phyloP scores from a whole-genome alignment of 306 rosid genomes.

The Spatholobus suberectus region DNA sequence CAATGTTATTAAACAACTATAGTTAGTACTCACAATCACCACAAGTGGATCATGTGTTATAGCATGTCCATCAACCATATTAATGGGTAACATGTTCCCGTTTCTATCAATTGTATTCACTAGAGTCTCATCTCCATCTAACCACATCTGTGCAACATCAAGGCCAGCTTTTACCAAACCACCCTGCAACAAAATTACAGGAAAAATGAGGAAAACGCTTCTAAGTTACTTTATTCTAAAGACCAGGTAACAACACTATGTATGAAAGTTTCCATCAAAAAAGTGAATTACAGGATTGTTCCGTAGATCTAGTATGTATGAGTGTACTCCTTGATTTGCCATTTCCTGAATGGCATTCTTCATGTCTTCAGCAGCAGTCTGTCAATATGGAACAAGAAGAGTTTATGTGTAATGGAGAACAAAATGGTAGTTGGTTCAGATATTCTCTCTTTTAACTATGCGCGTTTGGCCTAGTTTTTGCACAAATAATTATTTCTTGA shows the following conservation, averaged over 20 bases:
- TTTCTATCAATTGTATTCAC: slow-evolving; percentile 88
- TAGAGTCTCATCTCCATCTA: slow-evolving; percentile 95
- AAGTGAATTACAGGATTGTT: slow-evolving; percentile 81
- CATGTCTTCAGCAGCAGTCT: slow-evolving; percentile 95
- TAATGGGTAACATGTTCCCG: slow-evolving; percentile 83
- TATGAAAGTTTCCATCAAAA: not conserved
- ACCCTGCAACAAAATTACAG: slow-evolving; percentile 63
- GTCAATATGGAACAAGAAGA: slow-evolving; percentile 33
- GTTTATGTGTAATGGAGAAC: slow-evolving; percentile 17
- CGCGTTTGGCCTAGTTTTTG: not conserved
- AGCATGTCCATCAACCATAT: slow-evolving; percentile 88
- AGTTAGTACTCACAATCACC: slow-evolving; percentile 73
- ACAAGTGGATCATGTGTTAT: slow-evolving; percentile 95
- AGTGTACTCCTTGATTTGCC: slow-evolving; percentile 86
- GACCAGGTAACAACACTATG: slow-evolving; percentile 1
- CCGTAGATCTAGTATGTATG: slow-evolving; percentile 92
- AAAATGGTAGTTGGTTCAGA: not conserved
- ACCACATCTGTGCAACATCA: slow-evolving; percentile 96
- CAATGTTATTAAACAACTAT: not conserved
- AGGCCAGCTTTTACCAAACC: slow-evolving; percentile 93
- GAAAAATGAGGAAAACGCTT: not conserved
- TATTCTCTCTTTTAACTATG: not conserved
- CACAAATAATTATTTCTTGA: not conserved
- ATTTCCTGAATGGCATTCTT: slow-evolving; percentile 74
- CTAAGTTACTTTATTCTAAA: not conserved